These are phyloP conservation scores for Conticribra guillardii DNA, from an alignment of 108 stramenopile genomes.

Conservation along the genomic window DNA sequence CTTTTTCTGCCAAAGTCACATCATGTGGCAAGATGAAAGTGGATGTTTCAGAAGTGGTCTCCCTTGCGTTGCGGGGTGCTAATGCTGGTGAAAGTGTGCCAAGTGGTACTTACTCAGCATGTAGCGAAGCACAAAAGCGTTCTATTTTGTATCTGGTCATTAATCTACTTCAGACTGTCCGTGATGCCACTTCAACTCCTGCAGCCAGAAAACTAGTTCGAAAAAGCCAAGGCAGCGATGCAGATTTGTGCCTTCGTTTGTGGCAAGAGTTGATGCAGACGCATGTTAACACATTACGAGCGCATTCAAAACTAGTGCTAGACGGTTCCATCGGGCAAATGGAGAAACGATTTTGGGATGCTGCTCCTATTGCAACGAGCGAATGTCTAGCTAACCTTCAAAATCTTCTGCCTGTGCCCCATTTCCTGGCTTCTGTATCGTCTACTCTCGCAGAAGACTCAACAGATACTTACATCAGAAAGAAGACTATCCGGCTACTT, in stretches of 20 bases:
- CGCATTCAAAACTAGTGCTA: conserved; percentile 27
- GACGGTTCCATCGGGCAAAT: conserved; percentile 9
- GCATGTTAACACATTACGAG: conserved; percentile 50
- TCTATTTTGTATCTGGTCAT: conserved; percentile 40
- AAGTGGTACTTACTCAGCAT: conserved; percentile 22
- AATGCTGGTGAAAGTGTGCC: conserved; percentile 10
- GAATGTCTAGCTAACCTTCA: conserved; percentile 65
- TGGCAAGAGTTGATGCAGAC: conserved; percentile 78
- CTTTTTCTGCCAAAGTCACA: conserved; percentile 6
- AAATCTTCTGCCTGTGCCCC: conserved; percentile 65
- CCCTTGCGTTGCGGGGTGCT: conserved; percentile 30
- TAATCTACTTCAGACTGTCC: conserved; percentile 40
- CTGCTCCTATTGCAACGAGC: conserved; percentile 47
- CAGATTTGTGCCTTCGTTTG: conserved; percentile 57
- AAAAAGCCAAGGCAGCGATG: conserved; percentile 43
- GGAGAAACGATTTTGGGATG: conserved; percentile 58
- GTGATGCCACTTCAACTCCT: conserved; percentile 39
- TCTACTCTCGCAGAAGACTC: conserved; percentile 63
- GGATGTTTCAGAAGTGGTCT: conserved; percentile 12
- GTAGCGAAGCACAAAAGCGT: conserved; percentile 34
- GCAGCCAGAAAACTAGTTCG: conserved; percentile 49
- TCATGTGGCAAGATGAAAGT: conserved; percentile 26
- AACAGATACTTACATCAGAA: conserved; percentile 57
- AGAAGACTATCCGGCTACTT: conserved; percentile 64
- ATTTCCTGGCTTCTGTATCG: conserved; percentile 80